phyloP scores from a whole-genome alignment of 1,284 basidiomycete genomes.

The Agroathelia rolfsii region DNA sequence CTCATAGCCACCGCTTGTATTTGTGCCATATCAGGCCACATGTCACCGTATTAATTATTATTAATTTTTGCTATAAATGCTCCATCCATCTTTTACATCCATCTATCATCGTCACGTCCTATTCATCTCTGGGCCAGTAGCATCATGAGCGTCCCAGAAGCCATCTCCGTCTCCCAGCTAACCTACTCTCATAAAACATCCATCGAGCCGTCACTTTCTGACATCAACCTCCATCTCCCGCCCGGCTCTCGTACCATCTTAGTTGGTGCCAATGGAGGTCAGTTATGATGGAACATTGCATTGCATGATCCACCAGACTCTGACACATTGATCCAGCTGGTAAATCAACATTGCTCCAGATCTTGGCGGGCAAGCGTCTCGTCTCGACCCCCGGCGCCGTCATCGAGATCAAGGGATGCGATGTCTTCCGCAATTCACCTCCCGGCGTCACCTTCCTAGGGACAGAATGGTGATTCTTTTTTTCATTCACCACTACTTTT shows the following conservation, averaged over 20 bases:
- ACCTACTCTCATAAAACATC: constrained; percentile 48
- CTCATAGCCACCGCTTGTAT: too few species aligned
- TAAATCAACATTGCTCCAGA: constrained; percentile 91
- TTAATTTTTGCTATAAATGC: too few species aligned
- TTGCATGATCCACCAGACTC: constrained; percentile 8
- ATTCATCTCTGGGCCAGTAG: neutral
- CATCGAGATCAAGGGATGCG: constrained; percentile 66
- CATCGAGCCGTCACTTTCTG: constrained; percentile 42
- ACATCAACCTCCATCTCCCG: constrained; percentile 59
- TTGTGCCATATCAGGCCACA: too few species aligned
- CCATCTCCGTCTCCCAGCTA: constrained; percentile 49
- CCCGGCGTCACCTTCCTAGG: constrained; percentile 84
- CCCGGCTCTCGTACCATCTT: constrained; percentile 75
- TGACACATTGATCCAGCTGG: constrained; percentile 46
- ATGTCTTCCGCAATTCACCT: constrained; percentile 75
- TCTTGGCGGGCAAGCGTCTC: constrained; percentile 89
- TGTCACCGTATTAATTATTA: too few species aligned
- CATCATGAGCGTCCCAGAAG: constrained; percentile 17
- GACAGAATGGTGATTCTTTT: constrained; percentile 65
- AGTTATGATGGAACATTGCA: constrained; percentile 14
- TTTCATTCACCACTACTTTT: constrained; percentile 2
- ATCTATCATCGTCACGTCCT: constrained; percentile 4
- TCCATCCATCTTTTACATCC: neutral
- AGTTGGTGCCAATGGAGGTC: constrained; percentile 87
- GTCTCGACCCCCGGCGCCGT: constrained; percentile 49